phyloP scores from a whole-genome alignment of 139 green algal genomes.

The Chlamydomonas sp. region DNA sequence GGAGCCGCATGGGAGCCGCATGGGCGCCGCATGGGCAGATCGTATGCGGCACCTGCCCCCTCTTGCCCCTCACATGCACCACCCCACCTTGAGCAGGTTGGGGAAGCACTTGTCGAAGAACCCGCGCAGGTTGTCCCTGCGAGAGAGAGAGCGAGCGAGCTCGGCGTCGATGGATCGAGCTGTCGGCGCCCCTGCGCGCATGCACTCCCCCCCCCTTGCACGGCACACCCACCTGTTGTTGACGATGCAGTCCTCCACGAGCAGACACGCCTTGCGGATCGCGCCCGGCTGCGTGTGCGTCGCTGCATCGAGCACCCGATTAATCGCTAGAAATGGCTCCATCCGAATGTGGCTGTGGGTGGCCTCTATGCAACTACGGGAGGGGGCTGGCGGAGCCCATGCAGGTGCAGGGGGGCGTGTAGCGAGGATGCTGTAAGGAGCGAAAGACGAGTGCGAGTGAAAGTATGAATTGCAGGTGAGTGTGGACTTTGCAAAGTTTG shows the following conservation, averaged over 20 bases:
- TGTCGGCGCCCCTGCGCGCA: background rate
- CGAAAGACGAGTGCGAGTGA: no score
- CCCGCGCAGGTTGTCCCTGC: slow-evolving; percentile 69
- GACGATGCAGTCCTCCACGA: slow-evolving; percentile 58
- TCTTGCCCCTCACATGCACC: no score
- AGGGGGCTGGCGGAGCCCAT: no score
- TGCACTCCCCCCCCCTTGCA: background rate
- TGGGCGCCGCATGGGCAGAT: no score
- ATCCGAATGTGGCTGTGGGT: background rate
- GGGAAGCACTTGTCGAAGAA: slow-evolving; percentile 81
- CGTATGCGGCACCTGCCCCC: no score
- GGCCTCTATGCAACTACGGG: no score
- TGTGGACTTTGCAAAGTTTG: no score
- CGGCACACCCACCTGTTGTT: slow-evolving; percentile 44
- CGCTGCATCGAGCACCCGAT: slow-evolving; percentile 24
- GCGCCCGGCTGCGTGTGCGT: slow-evolving; percentile 24
- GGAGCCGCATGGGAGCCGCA: no score
- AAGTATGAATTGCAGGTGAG: no score
- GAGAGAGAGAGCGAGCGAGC: background rate
- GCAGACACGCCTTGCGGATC: slow-evolving; percentile 42
- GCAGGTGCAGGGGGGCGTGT: no score
- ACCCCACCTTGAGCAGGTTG: slow-evolving; percentile 60
- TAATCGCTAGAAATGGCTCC: slow-evolving; percentile 21
- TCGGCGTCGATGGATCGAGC: background rate
- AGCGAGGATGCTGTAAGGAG: no score